A percentile compares a stretch with the other conserved stretches of the same genome.
These are phyloP conservation scores for Poterioochromonas sp. DNA, from an alignment of 352 stramenopile genomes.

Conservation along the genomic window DNA sequence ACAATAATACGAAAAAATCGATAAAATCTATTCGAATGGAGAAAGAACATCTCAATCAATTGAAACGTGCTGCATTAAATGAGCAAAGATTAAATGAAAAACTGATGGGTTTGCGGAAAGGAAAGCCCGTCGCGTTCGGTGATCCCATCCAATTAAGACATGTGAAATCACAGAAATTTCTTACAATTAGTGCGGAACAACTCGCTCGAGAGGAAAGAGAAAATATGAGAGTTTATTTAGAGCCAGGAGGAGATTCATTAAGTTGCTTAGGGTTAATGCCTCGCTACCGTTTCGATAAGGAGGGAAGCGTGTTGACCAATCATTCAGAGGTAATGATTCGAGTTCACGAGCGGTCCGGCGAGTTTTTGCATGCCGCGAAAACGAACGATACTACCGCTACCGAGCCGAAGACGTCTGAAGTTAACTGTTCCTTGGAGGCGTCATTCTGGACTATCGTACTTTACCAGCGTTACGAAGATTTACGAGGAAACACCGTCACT, in stretches of 20 bases:
- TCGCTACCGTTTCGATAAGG: background rate
- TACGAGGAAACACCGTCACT: background rate
- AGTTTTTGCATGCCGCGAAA: slow-evolving; percentile 21
- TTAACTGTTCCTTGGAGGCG: slow-evolving; percentile 26
- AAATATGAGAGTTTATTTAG: background rate
- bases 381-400: background rate
- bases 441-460: background rate
- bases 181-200: background rate
- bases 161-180: slow-evolving; percentile 29
- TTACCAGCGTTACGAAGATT: background rate
- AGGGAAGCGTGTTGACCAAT: background rate
- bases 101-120: slow-evolving; percentile 6
- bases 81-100: slow-evolving; percentile 29
- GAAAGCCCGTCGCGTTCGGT: slow-evolving; percentile 23
- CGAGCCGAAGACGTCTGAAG: too few species aligned
- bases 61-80: slow-evolving; percentile 6
- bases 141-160: slow-evolving; percentile 21
- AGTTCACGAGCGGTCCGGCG: slow-evolving; percentile 5
- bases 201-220: slow-evolving; percentile 21
- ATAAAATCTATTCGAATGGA: background rate
- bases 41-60: slow-evolving; percentile 1
- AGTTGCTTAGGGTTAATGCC: slow-evolving; percentile 8
- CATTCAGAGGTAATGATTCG: background rate
- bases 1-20: background rate
- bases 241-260: slow-evolving; percentile 1